Base-by-base conservation (phyloP, 208 protist species). In the Leishmania mexicana region DNA sequence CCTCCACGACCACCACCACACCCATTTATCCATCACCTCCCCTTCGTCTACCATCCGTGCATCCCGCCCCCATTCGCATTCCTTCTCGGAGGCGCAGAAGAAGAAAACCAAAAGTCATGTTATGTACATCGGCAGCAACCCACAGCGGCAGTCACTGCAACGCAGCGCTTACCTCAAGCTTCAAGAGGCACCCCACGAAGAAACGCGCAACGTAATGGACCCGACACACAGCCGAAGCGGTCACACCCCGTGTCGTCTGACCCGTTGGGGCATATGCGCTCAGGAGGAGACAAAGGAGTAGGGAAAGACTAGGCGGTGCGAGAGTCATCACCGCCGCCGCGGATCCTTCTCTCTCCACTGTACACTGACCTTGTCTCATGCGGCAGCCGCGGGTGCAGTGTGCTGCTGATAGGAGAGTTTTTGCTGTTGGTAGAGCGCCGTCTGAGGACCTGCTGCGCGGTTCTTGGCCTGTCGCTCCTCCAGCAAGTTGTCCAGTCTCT, bases 401-500 rank as follows among this genome's bases (percentile, higher is more conserved):
- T 76, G 51, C 79, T 83, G 79, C 80, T 87, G 76, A 74, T 83
- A 73, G n/a, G 80, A 60, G 47, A 85, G 75, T 73, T 86, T 82
- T 71, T 83, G 81, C 47, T 89, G 81, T 51, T 87, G 68, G 51
- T 85, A 78, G 7, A 87, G 73, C 15, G 65, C 77, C 35, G 81
- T 67, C 40, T 83, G 57, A 3, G 78, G 78, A 31, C 78, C 86
- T 75, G 93, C 51, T 15, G 89, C 79, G 40, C 91, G 89, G 64
- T 97, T 96, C 60, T 87, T 84, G 24, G 80, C 80, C 42, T 96
- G 51, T 10, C 93, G 93, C 58, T 96, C 93, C 54, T 92, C 92
- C 15, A 97, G 80, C n/a, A 96, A 62, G 35, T 85, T 90, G 77
- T 95, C 91, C 71, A 96, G 88, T 81, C 94, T 96, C 84, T 96